Percentiles rank a stretch among this genome's conserved stretches.
Conservation (phyloP, 768 basidiomycete genomes). For the Boletus fagicola region DNA sequence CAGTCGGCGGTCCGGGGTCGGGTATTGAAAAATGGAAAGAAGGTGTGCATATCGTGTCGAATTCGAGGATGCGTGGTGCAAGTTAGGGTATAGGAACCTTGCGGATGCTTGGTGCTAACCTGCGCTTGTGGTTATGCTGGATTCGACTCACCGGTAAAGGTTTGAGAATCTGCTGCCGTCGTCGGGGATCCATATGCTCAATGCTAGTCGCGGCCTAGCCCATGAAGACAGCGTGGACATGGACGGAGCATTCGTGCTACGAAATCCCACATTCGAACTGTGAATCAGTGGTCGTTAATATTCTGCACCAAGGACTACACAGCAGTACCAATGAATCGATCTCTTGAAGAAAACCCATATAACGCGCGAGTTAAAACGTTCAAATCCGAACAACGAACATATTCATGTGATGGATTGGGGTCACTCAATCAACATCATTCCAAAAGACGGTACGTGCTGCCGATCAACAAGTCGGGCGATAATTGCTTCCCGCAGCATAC, state of each 20-base stretch:
- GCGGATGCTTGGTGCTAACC: slow-evolving; percentile 37
- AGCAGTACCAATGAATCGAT: not conserved
- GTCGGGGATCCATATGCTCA: slow-evolving; percentile 56
- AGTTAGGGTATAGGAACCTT: slow-evolving; percentile 25
- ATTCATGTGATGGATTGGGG: not conserved
- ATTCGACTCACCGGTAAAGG: slow-evolving; percentile 90
- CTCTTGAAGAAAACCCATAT: not conserved
- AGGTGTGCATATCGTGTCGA: slow-evolving; percentile 1
- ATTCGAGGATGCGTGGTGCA: slow-evolving; percentile 27
- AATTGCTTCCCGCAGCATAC: slow-evolving; percentile 16
- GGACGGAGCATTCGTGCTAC: not conserved
- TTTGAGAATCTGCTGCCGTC: slow-evolving; percentile 76
- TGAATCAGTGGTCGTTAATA: not conserved
- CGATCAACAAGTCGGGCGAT: slow-evolving; percentile 16
- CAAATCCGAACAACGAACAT: not conserved
- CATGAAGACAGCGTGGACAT: too few relatives aligned
- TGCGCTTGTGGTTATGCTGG: slow-evolving; percentile 58
- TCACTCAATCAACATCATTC: not conserved
- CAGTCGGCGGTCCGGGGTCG: slow-evolving; percentile 22
- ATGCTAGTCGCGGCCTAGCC: slow-evolving; percentile 1
- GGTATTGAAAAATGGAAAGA: slow-evolving; percentile 18
- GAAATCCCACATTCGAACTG: not conserved
- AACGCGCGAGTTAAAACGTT: not conserved
- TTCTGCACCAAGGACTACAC: not conserved
- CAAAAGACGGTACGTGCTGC: not conserved